Evolutionary conservation across 495 filamentous ascomycete genomes (phyloP).

Genomic region (Penicillium manginii): DNA sequence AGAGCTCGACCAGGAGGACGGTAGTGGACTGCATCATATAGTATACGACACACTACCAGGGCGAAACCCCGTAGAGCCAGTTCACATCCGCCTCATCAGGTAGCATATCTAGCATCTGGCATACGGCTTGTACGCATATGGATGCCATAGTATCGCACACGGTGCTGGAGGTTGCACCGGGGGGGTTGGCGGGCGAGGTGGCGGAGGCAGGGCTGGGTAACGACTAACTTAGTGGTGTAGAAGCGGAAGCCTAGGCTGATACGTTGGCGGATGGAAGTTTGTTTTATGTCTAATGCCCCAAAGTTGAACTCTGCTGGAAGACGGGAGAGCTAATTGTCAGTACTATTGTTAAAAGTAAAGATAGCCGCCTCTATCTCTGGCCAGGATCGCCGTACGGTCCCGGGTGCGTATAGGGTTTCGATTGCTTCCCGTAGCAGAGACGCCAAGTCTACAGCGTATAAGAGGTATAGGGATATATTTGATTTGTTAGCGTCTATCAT

Average conservation of each 20-base stretch:
- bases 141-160: conserved; percentile 53
- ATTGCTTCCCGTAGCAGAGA: conserved; percentile 29
- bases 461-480: conserved; percentile 26
- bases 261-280: conserved; percentile 37
- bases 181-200: conserved; percentile 32
- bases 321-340: conserved; percentile 29
- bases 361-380: conserved; percentile 27
- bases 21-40: conserved; percentile 61
- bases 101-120: conserved; percentile 51
- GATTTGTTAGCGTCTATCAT: conserved; percentile 15
- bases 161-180: conserved; percentile 8
- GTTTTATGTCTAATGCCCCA: conserved; percentile 9
- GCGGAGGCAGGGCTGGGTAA: conserved; percentile 63
- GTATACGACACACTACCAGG: conserved; percentile 66
- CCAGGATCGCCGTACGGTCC: conserved; percentile 23
- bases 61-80: conserved; percentile 50
- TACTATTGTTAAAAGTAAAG: conserved; percentile 19
- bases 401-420: conserved; percentile 27
- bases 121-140: conserved; percentile 54
- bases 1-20: conserved; percentile 59
- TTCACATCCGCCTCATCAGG: conserved; percentile 35
- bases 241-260: conserved; percentile 54
- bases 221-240: conserved; percentile 56
- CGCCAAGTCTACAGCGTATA: conserved; percentile 30
- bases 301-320: conserved; percentile 36